Evolutionary conservation across 352 stramenopile species (phyloP).

Genomic region (Phytopythium ostracodes): DNA sequence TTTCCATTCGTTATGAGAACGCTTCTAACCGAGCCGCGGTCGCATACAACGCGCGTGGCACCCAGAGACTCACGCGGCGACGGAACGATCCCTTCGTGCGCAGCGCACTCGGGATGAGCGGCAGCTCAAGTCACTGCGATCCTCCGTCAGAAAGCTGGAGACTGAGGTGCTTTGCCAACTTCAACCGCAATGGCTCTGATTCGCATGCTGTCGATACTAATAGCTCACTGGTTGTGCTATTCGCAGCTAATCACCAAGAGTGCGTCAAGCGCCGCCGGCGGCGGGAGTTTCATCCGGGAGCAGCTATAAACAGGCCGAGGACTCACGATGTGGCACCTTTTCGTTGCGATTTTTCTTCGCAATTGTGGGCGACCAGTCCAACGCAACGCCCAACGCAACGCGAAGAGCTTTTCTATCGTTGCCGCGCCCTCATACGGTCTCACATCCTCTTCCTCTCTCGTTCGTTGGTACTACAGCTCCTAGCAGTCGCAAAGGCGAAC

Average conservation of each 20-base stretch:
- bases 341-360: not conserved
- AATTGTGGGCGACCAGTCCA: not conserved
- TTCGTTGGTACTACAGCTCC: not conserved
- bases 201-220: not conserved
- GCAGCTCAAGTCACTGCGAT: slow-evolving; percentile 23
- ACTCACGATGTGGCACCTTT: not conserved
- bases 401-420: slow-evolving; percentile 1
- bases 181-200: slow-evolving; percentile 14
- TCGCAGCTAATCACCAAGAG: not conserved
- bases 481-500: not conserved
- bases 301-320: slow-evolving; percentile 1
- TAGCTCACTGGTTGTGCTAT: not conserved
- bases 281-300: not conserved
- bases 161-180: not conserved
- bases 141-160: slow-evolving; percentile 18
- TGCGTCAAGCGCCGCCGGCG: not conserved
- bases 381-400: not conserved
- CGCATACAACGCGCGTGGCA: not conserved
- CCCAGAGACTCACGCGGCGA: not conserved
- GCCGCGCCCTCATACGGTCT: not conserved
- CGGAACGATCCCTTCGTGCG: not conserved
- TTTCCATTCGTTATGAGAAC: not conserved
- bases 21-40: not conserved
- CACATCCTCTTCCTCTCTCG: not conserved
- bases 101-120: slow-evolving; percentile 17